Base-by-base conservation (phyloP, 2,329 filamentous ascomycete species). In the Dothiorella sarmentorum region DNA sequence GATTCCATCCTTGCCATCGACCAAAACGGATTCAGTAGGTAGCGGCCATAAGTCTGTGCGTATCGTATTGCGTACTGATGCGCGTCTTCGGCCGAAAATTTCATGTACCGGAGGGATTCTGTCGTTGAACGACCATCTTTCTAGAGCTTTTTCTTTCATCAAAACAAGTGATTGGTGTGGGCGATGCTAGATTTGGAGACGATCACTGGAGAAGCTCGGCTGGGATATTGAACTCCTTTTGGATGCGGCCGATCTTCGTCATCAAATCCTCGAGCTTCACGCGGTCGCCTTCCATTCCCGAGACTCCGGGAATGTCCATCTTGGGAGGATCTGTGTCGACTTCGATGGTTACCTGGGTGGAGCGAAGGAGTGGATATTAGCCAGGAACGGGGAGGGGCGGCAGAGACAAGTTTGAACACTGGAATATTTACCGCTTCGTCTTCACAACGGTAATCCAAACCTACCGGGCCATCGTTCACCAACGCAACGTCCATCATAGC, bases 401-500 rank as follows among this genome's bases (percentile, higher is more conserved):
- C 26, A 35, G 45, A 43, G 47, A 45, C 29, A 29, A 52, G 56
- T 60, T 37, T 47, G 61, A 49, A 52, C 63, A 60, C 59, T 64
- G 57, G 67, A 66, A 69, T 67, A 66, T 75, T 69, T 82, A 83
- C 81, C 79, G 77, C 80, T 73, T 77, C 78, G 69, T 84, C 80
- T 66, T 79, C 73, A 75, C 78, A 83, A 73, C 74, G 74, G 73
- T 79, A 83, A 71, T 83, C 77, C 66, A 82, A 71, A 83, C 83
- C 78, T 82, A 87, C 84, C 76, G 85, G 85, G 68, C 85, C 84
- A 68, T 97, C 93, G 65, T 97, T 97, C 51, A 97, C 86, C 27
- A 97, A 76, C 49, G 89, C 88, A 60, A 99, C 93, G 69, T 97
- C 88, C 94, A 99, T 99, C 92, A 96, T 97, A 51, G 94, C 94